Evolutionary conservation across 2,329 filamentous ascomycete genomes (phyloP).

Genomic region (Ceratocystis ficicola): DNA sequence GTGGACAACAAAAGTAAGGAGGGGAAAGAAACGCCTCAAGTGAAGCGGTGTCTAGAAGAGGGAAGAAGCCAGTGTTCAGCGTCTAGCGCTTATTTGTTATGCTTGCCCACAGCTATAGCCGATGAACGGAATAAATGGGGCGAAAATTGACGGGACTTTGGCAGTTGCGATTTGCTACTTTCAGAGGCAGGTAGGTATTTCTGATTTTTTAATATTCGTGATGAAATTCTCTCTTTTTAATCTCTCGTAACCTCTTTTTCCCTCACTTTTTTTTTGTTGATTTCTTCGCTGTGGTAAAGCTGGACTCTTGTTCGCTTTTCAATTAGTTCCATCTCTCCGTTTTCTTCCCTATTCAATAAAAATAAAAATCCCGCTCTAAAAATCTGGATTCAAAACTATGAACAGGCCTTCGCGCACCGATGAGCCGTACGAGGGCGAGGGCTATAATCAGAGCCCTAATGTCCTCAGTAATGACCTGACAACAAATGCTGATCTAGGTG

Average conservation of each 20-base stretch:
- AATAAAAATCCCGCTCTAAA: not conserved
- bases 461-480: conserved; percentile 38
- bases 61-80: too few relatives aligned
- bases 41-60: too few relatives aligned
- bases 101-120: not conserved
- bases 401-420: conserved; percentile 45
- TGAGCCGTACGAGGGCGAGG: conserved; percentile 37
- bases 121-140: not conserved
- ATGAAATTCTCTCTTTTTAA: not conserved
- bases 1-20: too few relatives aligned
- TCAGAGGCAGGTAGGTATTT: not conserved
- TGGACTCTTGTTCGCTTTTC: not conserved
- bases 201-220: not conserved
- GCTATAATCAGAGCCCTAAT: conserved; percentile 44
- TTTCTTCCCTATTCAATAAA: not conserved
- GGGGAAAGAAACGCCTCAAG: too few relatives aligned
- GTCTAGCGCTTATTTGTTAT: not conserved
- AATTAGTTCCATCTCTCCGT: not conserved
- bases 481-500: conserved; percentile 44
- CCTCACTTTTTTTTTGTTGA: not conserved
- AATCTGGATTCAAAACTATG: conserved; percentile 30
- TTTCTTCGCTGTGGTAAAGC: not conserved
- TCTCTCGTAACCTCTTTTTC: not conserved
- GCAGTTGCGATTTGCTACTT: not conserved
- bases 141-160: not conserved